These are phyloP conservation scores for Elaeis guineensis DNA, from an alignment of 176 grass and related monocot genomes.

Conservation along the genomic window DNA sequence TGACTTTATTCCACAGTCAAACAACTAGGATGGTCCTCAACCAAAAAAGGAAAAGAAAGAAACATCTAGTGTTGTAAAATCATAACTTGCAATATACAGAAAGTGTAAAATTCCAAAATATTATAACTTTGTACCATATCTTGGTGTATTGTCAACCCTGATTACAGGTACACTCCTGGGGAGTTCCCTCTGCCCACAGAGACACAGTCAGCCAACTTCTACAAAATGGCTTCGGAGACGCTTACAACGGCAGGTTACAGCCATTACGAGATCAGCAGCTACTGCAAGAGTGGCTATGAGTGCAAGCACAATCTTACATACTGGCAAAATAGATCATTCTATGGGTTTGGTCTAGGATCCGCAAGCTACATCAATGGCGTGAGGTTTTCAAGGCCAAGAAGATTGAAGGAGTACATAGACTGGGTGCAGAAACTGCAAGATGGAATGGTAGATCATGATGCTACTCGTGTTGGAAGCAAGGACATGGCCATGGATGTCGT, in stretches of 20 bases:
- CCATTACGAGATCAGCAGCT: slow-evolving; percentile 92
- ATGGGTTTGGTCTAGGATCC: slow-evolving; percentile 74
- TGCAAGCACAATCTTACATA: slow-evolving; percentile 88
- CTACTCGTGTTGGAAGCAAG: slow-evolving; percentile 30
- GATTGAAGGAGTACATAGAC: slow-evolving; percentile 64
- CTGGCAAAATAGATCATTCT: slow-evolving; percentile 70
- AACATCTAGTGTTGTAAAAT: too few species aligned
- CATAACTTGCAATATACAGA: too few species aligned
- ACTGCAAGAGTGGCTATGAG: slow-evolving; percentile 62
- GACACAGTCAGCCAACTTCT: slow-evolving; percentile 56
- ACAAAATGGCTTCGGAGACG: slow-evolving; percentile 65
- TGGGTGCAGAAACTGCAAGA: slow-evolving; percentile 67
- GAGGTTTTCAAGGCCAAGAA: slow-evolving; percentile 72
- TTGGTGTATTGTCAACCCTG: background rate
- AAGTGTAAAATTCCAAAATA: too few species aligned
- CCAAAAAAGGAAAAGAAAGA: too few species aligned
- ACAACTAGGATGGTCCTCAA: too few species aligned
- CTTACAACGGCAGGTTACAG: slow-evolving; percentile 65
- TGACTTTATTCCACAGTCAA: too few species aligned
- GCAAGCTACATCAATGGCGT: slow-evolving; percentile 68
- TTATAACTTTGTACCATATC: too few species aligned
- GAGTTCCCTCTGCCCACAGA: slow-evolving; percentile 72
- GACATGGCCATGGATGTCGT: slow-evolving; percentile 80
- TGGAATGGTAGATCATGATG: slow-evolving; percentile 33
- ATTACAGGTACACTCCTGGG: slow-evolving; percentile 62